Conservation (phyloP, 78 protist species). For the Speleostelium caveatum region DNA sequence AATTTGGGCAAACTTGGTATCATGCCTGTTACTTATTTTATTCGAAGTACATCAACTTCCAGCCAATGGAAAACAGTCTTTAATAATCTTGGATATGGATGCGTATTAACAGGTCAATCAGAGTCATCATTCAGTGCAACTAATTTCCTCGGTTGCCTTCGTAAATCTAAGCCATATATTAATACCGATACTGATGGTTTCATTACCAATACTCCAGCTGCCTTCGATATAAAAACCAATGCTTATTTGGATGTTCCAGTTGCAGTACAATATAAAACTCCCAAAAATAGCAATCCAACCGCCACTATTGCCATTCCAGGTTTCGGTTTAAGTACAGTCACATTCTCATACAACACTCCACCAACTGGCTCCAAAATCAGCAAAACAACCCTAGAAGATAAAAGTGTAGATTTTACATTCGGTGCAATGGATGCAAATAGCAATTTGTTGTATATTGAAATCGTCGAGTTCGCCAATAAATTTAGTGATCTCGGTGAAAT, state of each 20-base stretch:
- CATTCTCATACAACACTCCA: background rate
- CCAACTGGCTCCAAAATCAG: background rate
- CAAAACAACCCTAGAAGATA: background rate
- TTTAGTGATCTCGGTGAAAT: background rate
- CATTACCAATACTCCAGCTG: background rate
- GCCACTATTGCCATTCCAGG: background rate
- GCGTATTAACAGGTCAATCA: too few relatives aligned
- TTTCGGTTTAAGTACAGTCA: background rate
- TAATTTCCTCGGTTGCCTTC: background rate
- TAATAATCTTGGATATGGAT: background rate
- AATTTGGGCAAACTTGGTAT: slow-evolving; percentile 4
- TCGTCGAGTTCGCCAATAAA: background rate
- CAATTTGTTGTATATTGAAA: slow-evolving; percentile 6
- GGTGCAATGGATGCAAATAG: slow-evolving; percentile 43
- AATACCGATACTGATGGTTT: background rate
- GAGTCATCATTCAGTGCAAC: background rate
- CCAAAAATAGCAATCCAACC: background rate
- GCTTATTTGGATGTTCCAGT: background rate
- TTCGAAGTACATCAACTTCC: background rate
- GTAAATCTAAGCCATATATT: background rate
- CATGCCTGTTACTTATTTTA: background rate
- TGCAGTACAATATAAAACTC: background rate
- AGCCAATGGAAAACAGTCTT: background rate
- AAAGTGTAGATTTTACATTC: slow-evolving; percentile 9
- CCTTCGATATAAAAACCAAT: background rate